Evolutionary conservation across 179 eudicot species (phyloP), one percentile per base, ranked within the genome.

Genomic region (Pouteria campechiana): DNA sequence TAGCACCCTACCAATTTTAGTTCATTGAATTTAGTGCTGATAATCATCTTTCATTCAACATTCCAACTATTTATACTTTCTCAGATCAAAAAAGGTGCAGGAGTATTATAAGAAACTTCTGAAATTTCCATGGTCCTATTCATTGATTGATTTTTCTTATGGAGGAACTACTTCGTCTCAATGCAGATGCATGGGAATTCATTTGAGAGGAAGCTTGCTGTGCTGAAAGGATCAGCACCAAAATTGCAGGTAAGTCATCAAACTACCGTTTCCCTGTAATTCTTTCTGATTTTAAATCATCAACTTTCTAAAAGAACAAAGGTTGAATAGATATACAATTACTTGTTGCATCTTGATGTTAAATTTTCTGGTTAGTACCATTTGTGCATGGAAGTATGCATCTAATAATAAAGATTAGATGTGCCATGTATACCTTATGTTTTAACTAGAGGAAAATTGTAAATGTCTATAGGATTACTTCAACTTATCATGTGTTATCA

Each of bases 121-220:
- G n/a, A n/a, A n/a, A n/a, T n/a, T n/a, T n/a, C n/a, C n/a, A n/a
- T n/a, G n/a, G n/a, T n/a, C n/a, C n/a, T n/a, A n/a, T n/a, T n/a
- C n/a, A n/a, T n/a, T n/a, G n/a, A n/a, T n/a, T n/a, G n/a, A n/a
- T n/a, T n/a, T n/a, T 47, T 7, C 16, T 41, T 41, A 6, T 25
- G 10, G 25, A 11, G 11, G 17, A 27, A 20, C 17, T n/a, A 5
- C 41, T 15, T 40, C 40, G 21, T 8, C 21, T 11, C 28, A 48
- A n/a, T 57, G 55, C 41, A 75, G 82, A 64, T 75, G 74, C 61
- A 56, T 41, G 82, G 78, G 32, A 75, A 75, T 51, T 60, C 82
- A 46, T 75, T 75, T 41, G 82, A 75, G 53, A 50, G 82, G 35
- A 71, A 71, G 59, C 82, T 75, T 47, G 78, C 82, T 25, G 48